Percentiles rank a stretch among this genome's conserved stretches.
These are phyloP conservation scores for Pigoraptor vietnamica DNA, from an alignment of 78 protist genomes.

Conservation along the genomic window DNA sequence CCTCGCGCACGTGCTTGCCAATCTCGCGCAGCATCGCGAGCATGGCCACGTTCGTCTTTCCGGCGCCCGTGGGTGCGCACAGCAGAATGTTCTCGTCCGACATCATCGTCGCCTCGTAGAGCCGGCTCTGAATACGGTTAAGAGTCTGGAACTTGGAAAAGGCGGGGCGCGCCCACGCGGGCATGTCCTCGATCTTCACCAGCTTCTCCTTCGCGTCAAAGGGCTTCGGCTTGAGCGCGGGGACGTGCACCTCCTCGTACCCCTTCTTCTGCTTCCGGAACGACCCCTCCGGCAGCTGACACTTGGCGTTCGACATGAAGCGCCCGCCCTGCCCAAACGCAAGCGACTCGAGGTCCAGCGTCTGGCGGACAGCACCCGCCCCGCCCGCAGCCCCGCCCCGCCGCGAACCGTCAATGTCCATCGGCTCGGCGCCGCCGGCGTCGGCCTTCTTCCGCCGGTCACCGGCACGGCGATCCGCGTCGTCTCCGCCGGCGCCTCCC, in stretches of 20 bases:
- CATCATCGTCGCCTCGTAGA: conserved; percentile 68
- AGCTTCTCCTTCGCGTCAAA: conserved; percentile 21
- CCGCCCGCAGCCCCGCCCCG: background rate
- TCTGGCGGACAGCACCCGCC: background rate
- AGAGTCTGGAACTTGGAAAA: conserved; percentile 52
- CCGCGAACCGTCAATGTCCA: background rate
- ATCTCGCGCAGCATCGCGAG: conserved; percentile 87
- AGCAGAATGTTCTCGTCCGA: conserved; percentile 83
- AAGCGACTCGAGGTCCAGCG: conserved; percentile 73
- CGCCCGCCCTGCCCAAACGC: conserved; percentile 79
- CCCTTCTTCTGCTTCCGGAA: conserved; percentile 58
- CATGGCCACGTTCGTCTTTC: conserved; percentile 99
- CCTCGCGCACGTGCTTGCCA: conserved; percentile 33
- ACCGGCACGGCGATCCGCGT: background rate
- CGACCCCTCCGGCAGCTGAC: conserved; percentile 71
- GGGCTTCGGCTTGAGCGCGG: conserved; percentile 53
- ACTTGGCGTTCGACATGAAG: conserved; percentile 70
- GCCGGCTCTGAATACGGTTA: conserved; percentile 72
- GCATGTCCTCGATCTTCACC: conserved; percentile 46
- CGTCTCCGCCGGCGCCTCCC: conserved; percentile 9
- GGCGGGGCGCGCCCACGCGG: conserved; percentile 81
- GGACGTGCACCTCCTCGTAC: conserved; percentile 85
- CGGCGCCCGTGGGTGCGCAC: conserved; percentile 99
- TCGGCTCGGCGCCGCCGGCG: background rate
- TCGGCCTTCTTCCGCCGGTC: background rate